A percentile compares a stretch with the other conserved stretches of the same genome.
Evolutionary conservation across 495 filamentous ascomycete genomes (phyloP).

Genomic region (Extremus antarcticus): DNA sequence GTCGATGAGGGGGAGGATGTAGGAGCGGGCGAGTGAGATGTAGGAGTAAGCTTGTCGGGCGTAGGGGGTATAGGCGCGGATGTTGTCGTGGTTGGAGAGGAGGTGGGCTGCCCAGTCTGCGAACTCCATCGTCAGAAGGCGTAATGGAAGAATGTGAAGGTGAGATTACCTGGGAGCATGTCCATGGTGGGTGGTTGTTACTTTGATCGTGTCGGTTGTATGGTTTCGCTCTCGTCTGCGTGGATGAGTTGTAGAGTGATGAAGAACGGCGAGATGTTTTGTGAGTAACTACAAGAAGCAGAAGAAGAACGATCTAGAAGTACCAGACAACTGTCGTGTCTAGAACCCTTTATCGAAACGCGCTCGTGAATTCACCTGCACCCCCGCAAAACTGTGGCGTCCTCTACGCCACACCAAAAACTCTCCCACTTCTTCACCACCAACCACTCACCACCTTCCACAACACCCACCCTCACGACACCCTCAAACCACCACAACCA

Average conservation of each 20-base stretch:
- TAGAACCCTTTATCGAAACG: no score
- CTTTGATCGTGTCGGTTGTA: no score
- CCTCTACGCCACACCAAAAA: not conserved
- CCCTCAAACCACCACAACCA: constrained; percentile 2
- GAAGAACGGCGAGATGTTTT: no score
- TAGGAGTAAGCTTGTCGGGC: constrained; percentile 1
- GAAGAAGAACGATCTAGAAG: no score
- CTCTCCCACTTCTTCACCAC: not conserved
- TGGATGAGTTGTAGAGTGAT: no score
- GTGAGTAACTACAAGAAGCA: no score
- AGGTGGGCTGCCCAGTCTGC: constrained; percentile 21
- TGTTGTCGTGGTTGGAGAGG: constrained; percentile 5
- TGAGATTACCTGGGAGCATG: not conserved
- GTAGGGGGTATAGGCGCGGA: constrained; percentile 11
- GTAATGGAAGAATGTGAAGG: not conserved
- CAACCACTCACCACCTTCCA: not conserved
- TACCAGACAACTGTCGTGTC: no score
- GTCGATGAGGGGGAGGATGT: constrained; percentile 34
- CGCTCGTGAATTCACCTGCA: no score
- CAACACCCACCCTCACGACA: not conserved
- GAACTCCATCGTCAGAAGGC: no score
- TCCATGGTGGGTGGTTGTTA: not conserved
- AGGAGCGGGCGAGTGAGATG: not conserved
- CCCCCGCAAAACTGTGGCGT: no score
- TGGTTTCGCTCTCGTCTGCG: no score